Conservation (phyloP, 768 basidiomycete genomes). For the Crassisporium funariophilum region DNA sequence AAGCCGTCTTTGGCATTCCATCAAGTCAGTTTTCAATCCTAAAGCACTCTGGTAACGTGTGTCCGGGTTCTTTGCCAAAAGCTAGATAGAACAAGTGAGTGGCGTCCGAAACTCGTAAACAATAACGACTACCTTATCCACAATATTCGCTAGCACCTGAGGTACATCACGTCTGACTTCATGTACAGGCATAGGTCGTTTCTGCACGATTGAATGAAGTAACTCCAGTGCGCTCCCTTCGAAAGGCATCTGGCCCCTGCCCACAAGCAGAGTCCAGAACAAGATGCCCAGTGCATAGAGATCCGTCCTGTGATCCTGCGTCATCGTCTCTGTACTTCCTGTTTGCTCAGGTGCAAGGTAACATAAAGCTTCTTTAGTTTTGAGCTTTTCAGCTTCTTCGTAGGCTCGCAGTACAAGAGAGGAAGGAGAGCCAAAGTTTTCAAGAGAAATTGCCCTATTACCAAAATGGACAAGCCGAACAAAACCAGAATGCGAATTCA, state of each 20-base stretch:
- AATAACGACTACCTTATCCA: conserved; percentile 55
- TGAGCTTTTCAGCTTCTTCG: conserved; percentile 64
- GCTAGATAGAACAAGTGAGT: conserved; percentile 35
- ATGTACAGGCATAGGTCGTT: conserved; percentile 73
- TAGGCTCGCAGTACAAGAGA: conserved; percentile 63
- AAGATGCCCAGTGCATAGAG: conserved; percentile 73
- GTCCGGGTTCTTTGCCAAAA: conserved; percentile 71
- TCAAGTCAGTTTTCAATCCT: conserved; percentile 66
- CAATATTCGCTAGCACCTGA: conserved; percentile 67
- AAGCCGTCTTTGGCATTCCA: conserved; percentile 68
- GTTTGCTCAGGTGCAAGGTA: conserved; percentile 81
- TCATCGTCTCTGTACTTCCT: conserved; percentile 69
- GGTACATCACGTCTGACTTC: conserved; percentile 75
- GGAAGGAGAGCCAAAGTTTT: conserved; percentile 72
- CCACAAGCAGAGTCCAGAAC: conserved; percentile 77
- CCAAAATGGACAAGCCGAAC: conserved; percentile 77
- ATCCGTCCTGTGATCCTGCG: conserved; percentile 75
- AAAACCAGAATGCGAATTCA: conserved; percentile 67
- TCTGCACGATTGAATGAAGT: conserved; percentile 70
- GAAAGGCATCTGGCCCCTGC: conserved; percentile 64
- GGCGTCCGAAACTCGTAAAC: not conserved
- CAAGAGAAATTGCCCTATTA: conserved; percentile 71
- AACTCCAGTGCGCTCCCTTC: conserved; percentile 65
- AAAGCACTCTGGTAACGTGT: conserved; percentile 70
- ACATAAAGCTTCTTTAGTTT: conserved; percentile 74